Evolutionary conservation across 805 yeast genomes (phyloP).

Genomic region (Kluyveromyces starmeri): DNA sequence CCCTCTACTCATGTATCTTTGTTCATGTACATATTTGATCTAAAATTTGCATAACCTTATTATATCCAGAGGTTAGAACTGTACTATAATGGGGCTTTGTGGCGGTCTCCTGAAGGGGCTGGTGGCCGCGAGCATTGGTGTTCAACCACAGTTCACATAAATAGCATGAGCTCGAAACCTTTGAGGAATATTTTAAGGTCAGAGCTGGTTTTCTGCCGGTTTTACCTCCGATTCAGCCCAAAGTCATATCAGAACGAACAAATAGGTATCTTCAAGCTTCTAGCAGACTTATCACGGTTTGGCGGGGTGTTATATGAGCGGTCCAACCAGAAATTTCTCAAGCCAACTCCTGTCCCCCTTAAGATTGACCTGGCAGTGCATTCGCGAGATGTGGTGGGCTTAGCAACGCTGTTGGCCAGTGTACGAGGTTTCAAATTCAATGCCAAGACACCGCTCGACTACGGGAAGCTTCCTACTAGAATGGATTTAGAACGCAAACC

Average conservation of each 20-base stretch:
- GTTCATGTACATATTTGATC: too few species aligned
- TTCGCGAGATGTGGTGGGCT: conserved; percentile 1
- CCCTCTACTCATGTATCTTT: too few species aligned
- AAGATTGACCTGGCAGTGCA: conserved; percentile 2
- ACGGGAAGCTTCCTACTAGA: neutral
- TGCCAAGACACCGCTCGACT: neutral
- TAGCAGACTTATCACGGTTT: neutral
- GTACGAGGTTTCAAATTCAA: conserved; percentile 1
- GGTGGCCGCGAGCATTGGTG: too few species aligned
- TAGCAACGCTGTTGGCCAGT: neutral
- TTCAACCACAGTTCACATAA: too few species aligned
- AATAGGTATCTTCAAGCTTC: conserved; percentile 2
- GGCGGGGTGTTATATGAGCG: conserved; percentile 2
- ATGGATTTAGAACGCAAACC: neutral
- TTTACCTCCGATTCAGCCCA: conserved; percentile 1
- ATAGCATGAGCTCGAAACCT: neutral
- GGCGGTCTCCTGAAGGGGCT: too few species aligned
- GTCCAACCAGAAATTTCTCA: conserved; percentile 4
- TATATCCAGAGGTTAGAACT: too few species aligned
- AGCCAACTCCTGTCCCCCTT: neutral
- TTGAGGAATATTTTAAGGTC: neutral
- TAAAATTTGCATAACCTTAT: too few species aligned
- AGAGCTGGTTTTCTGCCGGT: conserved; percentile 1
- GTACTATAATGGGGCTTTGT: too few species aligned
- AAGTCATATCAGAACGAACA: neutral